These are phyloP conservation scores for Penicillium antarcticum DNA, from an alignment of 495 filamentous ascomycete species.

Conservation along the genomic window DNA sequence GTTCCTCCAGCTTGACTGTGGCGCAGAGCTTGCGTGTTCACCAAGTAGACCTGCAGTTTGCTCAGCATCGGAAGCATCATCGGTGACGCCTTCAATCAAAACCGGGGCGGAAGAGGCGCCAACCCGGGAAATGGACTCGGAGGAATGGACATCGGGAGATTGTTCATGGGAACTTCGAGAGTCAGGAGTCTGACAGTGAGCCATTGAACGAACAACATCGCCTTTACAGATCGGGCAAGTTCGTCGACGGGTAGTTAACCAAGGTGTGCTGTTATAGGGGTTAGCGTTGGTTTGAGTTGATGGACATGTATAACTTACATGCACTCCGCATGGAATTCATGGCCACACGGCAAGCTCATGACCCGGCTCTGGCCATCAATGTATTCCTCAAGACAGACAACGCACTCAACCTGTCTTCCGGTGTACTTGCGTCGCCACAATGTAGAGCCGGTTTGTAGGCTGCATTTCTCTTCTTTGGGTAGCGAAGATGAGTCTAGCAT, in stretches of 20 bases:
- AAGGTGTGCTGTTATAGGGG: slow-evolving; percentile 73
- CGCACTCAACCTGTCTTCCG: slow-evolving; percentile 86
- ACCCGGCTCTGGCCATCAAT: slow-evolving; percentile 90
- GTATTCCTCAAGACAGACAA: slow-evolving; percentile 98
- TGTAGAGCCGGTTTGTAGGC: slow-evolving; percentile 50
- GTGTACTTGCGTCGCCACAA: slow-evolving; percentile 79
- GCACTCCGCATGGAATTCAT: slow-evolving; percentile 97
- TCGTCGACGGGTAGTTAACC: slow-evolving; percentile 88
- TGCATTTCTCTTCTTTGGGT: slow-evolving; percentile 34
- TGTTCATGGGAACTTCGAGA: slow-evolving; percentile 46
- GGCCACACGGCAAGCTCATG: slow-evolving; percentile 97
- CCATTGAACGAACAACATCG: slow-evolving; percentile 76
- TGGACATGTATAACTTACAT: slow-evolving; percentile 68
- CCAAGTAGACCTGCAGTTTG: slow-evolving; percentile 40
- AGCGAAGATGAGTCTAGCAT: slow-evolving; percentile 33
- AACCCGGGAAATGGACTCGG: slow-evolving; percentile 12
- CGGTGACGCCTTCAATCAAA: slow-evolving; percentile 32
- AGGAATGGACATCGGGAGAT: slow-evolving; percentile 29
- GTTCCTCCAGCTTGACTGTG: slow-evolving; percentile 39
- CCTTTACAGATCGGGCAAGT: slow-evolving; percentile 98
- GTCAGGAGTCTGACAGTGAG: slow-evolving; percentile 45
- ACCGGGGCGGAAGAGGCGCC: slow-evolving; percentile 49
- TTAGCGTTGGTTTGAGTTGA: slow-evolving; percentile 11
- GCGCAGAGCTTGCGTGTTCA: slow-evolving; percentile 34
- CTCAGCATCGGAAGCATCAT: slow-evolving; percentile 38